Base-by-base conservation (phyloP, 441 rosid genomes). In the Corymbia calophylla region DNA sequence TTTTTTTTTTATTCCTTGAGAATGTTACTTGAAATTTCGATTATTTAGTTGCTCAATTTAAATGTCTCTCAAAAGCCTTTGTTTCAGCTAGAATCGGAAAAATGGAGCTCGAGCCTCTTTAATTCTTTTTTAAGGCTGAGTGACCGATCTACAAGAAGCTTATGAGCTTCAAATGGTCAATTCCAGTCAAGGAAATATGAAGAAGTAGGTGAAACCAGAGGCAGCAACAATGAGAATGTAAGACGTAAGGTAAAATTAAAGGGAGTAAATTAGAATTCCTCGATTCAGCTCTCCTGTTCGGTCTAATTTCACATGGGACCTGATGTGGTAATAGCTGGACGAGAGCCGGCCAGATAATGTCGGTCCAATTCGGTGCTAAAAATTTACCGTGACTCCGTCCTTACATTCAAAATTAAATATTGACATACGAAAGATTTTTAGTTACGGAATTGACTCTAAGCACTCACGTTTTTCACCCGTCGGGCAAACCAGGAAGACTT, bases 41-140 rank as follows among this genome's bases (percentile, higher is more conserved):
- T 66, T 66, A 11, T 32, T 66, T 11, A 31, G 17, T 17, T 32
- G 21, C 39, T 16, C 44, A 31, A 16, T 17, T 23, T 44, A 66
- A 66, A 32, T 31, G 8, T 31, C 39, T 31, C 17, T 2, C 10
- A n/a, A 32, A 58, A 58, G 7, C n/a, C 64, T 58, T 9, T 58
- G 29, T 9, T 19, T 56, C 2, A 9, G 29, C 1, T 29, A 5
- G 5, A 14, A 29, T 62, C 0, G 5, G 0, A 29, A 8, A 64
- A n/a, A 64, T 64, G 1, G 39, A 31, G 21, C 44, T 31, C 23
- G 0, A 66, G 39, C 23, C 1, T 66, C 23, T 16, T 66, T 31
- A 5, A 31, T 31, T 66, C 23, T 66, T 31, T 66, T 16, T 39
- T 4, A 8, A 0, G 39, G 3, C 23, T 1, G 2, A 66, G 77